Evolutionary conservation across 2,329 filamentous ascomycete genomes (phyloP).

Genomic region (Trichoderma citrinoviride): DNA sequence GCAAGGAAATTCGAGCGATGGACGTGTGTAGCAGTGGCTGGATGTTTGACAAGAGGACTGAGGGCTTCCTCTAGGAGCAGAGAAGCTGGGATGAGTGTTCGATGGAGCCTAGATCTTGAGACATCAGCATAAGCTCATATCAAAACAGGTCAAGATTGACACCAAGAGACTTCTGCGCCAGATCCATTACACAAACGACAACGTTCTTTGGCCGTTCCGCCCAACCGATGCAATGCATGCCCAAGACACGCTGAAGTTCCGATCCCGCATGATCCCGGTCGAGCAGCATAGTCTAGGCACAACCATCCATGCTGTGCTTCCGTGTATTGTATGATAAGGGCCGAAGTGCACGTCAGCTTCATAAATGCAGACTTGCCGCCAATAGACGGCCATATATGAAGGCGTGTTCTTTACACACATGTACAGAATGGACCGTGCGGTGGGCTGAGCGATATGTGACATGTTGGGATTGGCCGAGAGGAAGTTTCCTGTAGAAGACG

Average conservation of each 20-base stretch:
- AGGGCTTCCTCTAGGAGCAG: neutral
- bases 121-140: neutral
- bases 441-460: constrained; percentile 5
- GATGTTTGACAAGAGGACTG: neutral
- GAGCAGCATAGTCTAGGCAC: neutral
- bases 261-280: constrained; percentile 13
- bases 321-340: neutral
- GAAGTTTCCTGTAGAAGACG: neutral
- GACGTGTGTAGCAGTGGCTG: neutral
- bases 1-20: neutral
- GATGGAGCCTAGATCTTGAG: neutral
- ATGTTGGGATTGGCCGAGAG: neutral
- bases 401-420: neutral
- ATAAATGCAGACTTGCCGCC: neutral
- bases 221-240: neutral
- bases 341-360: neutral
- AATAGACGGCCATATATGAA: neutral
- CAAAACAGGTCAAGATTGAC: neutral
- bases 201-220: neutral
- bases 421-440: neutral
- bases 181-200: neutral
- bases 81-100: neutral
- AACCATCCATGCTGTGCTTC: constrained; percentile 10
- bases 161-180: neutral
- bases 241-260: neutral